phyloP scores from a whole-genome alignment of 225 moss, liverwort and hornwort genomes.

The Antitrichia curtipendula region DNA sequence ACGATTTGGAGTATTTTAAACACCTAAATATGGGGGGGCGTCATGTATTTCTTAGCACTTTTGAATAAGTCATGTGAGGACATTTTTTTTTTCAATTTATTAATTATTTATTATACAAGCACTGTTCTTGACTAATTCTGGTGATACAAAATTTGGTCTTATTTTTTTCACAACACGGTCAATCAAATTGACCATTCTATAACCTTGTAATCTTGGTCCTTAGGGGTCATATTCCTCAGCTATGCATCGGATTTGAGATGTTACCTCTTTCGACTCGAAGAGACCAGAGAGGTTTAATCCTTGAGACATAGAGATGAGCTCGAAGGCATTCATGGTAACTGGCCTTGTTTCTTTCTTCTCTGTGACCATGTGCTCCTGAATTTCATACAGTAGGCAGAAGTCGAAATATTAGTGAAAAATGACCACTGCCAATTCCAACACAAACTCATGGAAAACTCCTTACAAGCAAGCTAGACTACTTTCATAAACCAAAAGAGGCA shows the following conservation, averaged over 20 bases:
- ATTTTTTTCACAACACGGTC: background rate
- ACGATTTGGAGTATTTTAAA: background rate
- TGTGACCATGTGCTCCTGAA: slow-evolving; percentile 76
- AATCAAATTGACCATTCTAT: background rate
- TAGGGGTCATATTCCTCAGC: background rate
- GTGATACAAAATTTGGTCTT: background rate
- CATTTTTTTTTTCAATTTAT: background rate
- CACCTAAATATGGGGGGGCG: background rate
- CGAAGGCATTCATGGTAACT: slow-evolving; percentile 86
- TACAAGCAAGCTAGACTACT: background rate
- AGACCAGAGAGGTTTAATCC: slow-evolving; percentile 90
- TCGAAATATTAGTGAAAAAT: background rate
- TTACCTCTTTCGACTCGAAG: slow-evolving; percentile 56
- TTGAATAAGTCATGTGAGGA: background rate
- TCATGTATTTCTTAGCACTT: background rate
- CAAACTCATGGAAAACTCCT: background rate
- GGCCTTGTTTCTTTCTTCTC: slow-evolving; percentile 83
- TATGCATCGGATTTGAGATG: background rate
- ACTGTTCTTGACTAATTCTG: background rate
- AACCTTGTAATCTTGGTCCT: background rate
- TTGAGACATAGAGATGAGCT: slow-evolving; percentile 85
- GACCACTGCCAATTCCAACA: background rate
- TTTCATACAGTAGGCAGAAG: background rate
- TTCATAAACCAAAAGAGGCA: background rate
- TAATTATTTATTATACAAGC: background rate